Percentiles rank a stretch among this genome's conserved stretches.
These are phyloP conservation scores for Yarrowia sp. DNA, from an alignment of 805 yeast species.

Conservation along the genomic window DNA sequence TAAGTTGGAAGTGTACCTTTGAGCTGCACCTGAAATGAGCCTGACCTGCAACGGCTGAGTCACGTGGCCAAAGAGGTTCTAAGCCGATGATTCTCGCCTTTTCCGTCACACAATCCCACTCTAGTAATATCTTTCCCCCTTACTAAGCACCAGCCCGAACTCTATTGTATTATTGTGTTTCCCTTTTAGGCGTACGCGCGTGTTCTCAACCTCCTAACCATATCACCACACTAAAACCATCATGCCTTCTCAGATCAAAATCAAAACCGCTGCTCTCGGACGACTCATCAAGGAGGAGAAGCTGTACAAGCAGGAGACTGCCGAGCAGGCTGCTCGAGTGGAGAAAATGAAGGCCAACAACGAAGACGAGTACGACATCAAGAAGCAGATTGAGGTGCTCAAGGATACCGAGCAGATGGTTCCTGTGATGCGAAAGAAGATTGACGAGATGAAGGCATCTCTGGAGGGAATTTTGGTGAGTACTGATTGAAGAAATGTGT, in stretches of 20 bases:
- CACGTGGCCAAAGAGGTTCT: too few species aligned
- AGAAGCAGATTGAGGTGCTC: slow-evolving; percentile 57
- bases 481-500: background rate
- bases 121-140: background rate
- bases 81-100: too few species aligned
- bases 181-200: slow-evolving; percentile 9
- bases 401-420: slow-evolving; percentile 62
- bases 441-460: slow-evolving; percentile 52
- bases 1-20: too few species aligned
- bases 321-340: slow-evolving; percentile 60
- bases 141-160: slow-evolving; percentile 29
- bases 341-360: slow-evolving; percentile 55
- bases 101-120: too few species aligned
- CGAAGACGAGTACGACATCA: slow-evolving; percentile 71
- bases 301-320: slow-evolving; percentile 65
- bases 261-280: slow-evolving; percentile 71
- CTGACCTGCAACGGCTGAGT: too few species aligned
- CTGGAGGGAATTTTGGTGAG: slow-evolving; percentile 54
- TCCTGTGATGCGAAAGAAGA: slow-evolving; percentile 57
- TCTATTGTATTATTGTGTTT: background rate
- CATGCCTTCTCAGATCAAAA: slow-evolving; percentile 72
- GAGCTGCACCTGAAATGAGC: too few species aligned
- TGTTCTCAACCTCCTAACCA: slow-evolving; percentile 11
- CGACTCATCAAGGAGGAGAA: slow-evolving; percentile 72
- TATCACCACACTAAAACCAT: slow-evolving; percentile 12